A percentile compares a stretch with the other conserved stretches of the same genome.
Evolutionary conservation across 306 rosid species (phyloP).

Genomic region (Vachellia pachyceras): DNA sequence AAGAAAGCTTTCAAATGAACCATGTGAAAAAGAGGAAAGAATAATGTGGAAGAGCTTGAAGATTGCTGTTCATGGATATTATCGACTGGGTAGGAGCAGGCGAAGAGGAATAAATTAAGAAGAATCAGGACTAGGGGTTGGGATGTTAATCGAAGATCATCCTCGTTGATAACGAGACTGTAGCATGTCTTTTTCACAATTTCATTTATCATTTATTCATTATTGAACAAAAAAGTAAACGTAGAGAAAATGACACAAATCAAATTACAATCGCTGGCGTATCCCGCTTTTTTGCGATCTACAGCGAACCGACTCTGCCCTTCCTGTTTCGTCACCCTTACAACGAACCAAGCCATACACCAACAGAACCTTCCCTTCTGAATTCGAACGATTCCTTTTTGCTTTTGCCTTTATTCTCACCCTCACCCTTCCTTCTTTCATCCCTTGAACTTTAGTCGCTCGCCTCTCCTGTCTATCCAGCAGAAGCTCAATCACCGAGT

Average conservation of each 20-base stretch:
- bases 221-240: neutral
- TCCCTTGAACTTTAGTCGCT: neutral
- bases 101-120: neutral
- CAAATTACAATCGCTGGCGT: neutral
- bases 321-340: neutral
- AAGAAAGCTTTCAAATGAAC: neutral
- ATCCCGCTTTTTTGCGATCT: neutral
- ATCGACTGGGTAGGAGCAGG: neutral
- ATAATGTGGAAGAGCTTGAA: neutral
- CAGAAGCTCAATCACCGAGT: neutral
- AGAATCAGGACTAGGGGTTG: neutral
- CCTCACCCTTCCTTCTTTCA: neutral
- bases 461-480: neutral
- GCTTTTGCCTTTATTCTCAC: neutral
- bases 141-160: neutral
- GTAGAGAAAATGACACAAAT: neutral
- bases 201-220: neutral
- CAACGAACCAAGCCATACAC: neutral
- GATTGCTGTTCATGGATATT: neutral
- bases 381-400: conserved; percentile 11
- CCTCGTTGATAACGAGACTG: neutral
- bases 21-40: neutral
- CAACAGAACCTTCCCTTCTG: neutral
- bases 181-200: neutral
- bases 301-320: too few species aligned